Percentiles rank a stretch among this genome's conserved stretches.
phyloP scores from a whole-genome alignment of 176 grass and related monocot genomes.

The Phoenix roebelenii region DNA sequence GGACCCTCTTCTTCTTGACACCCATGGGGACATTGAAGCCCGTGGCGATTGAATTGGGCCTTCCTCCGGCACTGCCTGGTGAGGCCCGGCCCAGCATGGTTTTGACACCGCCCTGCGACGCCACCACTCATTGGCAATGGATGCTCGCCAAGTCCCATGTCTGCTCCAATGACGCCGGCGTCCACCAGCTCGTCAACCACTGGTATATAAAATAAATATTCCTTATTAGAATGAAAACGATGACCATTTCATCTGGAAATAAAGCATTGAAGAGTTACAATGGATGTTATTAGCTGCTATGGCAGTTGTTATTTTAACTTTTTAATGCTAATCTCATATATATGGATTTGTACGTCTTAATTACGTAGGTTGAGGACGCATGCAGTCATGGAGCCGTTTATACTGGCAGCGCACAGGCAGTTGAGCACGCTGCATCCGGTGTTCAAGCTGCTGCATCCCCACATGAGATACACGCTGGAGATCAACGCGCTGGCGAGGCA shows the following conservation, averaged over 20 bases:
- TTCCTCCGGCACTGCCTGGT: slow-evolving; percentile 50
- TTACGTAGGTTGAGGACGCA: slow-evolving; percentile 73
- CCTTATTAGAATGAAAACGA: too few relatives aligned
- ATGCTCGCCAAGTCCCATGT: slow-evolving; percentile 97
- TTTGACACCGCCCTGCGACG: slow-evolving; percentile 69
- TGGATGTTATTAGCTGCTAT: too few relatives aligned
- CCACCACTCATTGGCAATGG: slow-evolving; percentile 90
- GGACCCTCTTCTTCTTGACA: slow-evolving; percentile 78
- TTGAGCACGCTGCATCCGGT: slow-evolving; percentile 89
- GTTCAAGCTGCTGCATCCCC: slow-evolving; percentile 88
- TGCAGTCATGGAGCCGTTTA: slow-evolving; percentile 91
- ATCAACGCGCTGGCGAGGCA: slow-evolving; percentile 93
- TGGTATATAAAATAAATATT: slow-evolving; percentile 28
- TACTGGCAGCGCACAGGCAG: slow-evolving; percentile 74
- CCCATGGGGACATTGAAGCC: slow-evolving; percentile 81
- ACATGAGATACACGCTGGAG: slow-evolving; percentile 92
- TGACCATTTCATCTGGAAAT: too few relatives aligned
- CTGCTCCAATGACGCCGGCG: slow-evolving; percentile 84
- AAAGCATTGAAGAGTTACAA: too few relatives aligned
- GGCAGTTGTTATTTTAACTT: too few relatives aligned
- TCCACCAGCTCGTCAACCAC: slow-evolving; percentile 93
- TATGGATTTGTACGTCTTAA: neutral
- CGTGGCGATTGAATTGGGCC: slow-evolving; percentile 73
- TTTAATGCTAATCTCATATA: too few relatives aligned
- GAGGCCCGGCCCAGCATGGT: slow-evolving; percentile 43